These are phyloP conservation scores for Calonectria pteridis DNA, from an alignment of 2,329 filamentous ascomycete genomes.

Conservation along the genomic window DNA sequence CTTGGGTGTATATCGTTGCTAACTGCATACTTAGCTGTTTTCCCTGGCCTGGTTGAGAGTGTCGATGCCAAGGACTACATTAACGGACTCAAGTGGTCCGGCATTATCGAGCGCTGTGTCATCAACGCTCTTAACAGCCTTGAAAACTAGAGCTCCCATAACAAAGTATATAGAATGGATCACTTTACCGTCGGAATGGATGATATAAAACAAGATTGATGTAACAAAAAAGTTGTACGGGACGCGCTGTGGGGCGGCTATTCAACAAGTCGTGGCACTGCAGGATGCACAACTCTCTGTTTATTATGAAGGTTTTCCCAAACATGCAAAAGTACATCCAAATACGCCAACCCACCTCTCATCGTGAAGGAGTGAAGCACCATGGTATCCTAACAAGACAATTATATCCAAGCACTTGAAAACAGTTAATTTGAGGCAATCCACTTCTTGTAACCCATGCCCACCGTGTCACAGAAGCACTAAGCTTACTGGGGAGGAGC, in stretches of 20 bases:
- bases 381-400: neutral
- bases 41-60: constrained; percentile 72
- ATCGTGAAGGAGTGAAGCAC: neutral
- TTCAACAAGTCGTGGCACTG: neutral
- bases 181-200: neutral
- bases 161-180: neutral
- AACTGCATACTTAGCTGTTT: constrained; percentile 60
- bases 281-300: neutral
- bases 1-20: neutral
- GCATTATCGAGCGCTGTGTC: constrained; percentile 68
- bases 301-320: neutral
- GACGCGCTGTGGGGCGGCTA: neutral
- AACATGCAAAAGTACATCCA: neutral
- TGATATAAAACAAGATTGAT: neutral
- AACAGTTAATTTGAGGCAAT: neutral
- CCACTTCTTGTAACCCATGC: neutral
- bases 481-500: neutral
- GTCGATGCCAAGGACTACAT: constrained; percentile 70
- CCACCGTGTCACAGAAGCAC: too few species aligned
- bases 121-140: constrained; percentile 58
- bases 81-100: constrained; percentile 70
- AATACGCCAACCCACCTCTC: neutral
- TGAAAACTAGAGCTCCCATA: constrained; percentile 14
- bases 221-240: neutral
- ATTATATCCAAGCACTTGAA: neutral